These are phyloP conservation scores for Penicillium roqueforti DNA, from an alignment of 495 filamentous ascomycete genomes.

Conservation along the genomic window DNA sequence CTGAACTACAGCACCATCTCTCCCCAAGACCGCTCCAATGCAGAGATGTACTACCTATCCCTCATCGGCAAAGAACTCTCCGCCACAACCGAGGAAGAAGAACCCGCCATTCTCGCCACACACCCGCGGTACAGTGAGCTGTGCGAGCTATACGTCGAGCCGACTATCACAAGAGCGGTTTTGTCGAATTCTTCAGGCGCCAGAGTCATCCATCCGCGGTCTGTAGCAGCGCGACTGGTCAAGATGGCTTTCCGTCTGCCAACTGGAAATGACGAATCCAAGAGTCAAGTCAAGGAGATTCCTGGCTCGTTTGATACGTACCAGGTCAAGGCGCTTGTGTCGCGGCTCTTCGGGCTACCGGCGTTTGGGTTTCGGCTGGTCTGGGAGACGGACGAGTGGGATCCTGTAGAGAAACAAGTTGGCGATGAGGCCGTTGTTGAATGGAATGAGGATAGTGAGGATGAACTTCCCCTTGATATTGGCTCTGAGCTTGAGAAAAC, in stretches of 20 bases:
- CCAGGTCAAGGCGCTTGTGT: constrained; percentile 70
- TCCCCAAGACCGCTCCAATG: constrained; percentile 69
- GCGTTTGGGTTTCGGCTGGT: constrained; percentile 63
- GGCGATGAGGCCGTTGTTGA: constrained; percentile 55
- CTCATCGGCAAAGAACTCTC: constrained; percentile 72
- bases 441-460: constrained; percentile 51
- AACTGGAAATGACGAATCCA: neutral
- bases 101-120: constrained; percentile 46
- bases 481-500: neutral
- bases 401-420: constrained; percentile 57
- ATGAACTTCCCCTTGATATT: constrained; percentile 30
- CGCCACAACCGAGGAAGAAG: constrained; percentile 50
- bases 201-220: constrained; percentile 53
- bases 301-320: constrained; percentile 79
- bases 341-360: constrained; percentile 59
- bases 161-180: constrained; percentile 44
- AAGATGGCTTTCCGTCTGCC: constrained; percentile 54
- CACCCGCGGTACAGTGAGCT: constrained; percentile 71
- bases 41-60: constrained; percentile 87
- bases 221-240: constrained; percentile 70
- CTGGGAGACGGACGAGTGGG: constrained; percentile 82
- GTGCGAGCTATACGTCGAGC: constrained; percentile 68
- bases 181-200: constrained; percentile 15
- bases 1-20: constrained; percentile 80
- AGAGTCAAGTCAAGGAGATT: constrained; percentile 48